Base-by-base conservation (phyloP, 257 asterid genomes). In the Solanum medicagineum region DNA sequence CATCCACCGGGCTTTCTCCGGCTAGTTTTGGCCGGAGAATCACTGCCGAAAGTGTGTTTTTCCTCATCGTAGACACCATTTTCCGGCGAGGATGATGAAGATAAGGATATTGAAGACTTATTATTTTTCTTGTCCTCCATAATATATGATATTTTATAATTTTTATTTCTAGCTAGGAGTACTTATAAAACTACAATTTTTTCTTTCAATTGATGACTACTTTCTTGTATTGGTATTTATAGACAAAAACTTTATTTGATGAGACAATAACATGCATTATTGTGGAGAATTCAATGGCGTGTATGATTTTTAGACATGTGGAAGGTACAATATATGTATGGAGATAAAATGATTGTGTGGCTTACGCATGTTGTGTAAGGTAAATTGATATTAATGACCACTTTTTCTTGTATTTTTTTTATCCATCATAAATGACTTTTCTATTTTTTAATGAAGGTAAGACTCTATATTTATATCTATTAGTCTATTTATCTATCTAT, bases 1-100 rank as follows among this genome's bases (percentile, higher is more conserved):
- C 97, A 93, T 71, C 97, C 97, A 54, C 97, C 95, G 0, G 80
- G 90, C 32, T 86, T 83, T 54, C 54, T 86, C 42, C 15, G 62
- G 44, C 5, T 1, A 20, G 17, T 22, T 74, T 22, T 74, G n/a
- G 81, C 19, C 22, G 59, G 81, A 8, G 63, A 49, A 51, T 77
- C 63, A 77, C 82, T 24, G 19, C 26, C n/a, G 59, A 8, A 44
- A 55, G 55, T 71, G 11, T 87, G 89, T 12, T 82, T 85, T 68
- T 90, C 87, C 62, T 88, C 93, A 2, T 86, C 89, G 47, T 24
- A 59, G 32, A 10, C 20, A 26, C 77, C 95, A 86, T 87, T 90
- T 85, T 89, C 93, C 80, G 87, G 85, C 83, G 87, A 85, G 62
- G 87, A 74, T 0, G 87, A 74, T 0, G 45, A 5, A 1, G 90